Evolutionary conservation across 108 stramenopile species (phyloP).

Genomic region (Pseudonitzschia multistriata): DNA sequence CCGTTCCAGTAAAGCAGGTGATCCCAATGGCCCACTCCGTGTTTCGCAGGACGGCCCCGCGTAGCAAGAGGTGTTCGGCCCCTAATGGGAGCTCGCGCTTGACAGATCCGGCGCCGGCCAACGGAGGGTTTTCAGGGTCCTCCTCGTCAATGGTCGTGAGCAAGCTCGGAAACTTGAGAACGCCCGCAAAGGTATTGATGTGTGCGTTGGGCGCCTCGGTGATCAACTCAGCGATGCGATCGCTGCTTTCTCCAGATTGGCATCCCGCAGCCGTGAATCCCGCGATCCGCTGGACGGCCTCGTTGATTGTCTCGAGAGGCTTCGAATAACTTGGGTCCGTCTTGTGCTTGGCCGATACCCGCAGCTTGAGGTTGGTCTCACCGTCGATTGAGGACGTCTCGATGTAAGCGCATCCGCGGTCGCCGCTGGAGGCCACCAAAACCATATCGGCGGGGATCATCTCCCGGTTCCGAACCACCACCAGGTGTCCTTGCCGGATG

Average conservation of each 20-base stretch:
- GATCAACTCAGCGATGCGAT: constrained; percentile 58
- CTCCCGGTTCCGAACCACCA: constrained; percentile 89
- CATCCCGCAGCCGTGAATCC: neutral
- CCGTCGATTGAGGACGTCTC: constrained; percentile 97
- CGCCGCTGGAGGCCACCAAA: constrained; percentile 79
- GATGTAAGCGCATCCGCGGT: constrained; percentile 86
- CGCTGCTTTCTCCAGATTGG: too few species aligned
- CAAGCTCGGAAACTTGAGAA: constrained; percentile 55
- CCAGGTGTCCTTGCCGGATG: constrained; percentile 87
- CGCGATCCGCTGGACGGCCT: neutral
- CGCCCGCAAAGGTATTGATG: constrained; percentile 89
- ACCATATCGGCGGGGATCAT: constrained; percentile 94
- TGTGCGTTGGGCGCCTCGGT: constrained; percentile 89
- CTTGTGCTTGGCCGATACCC: constrained; percentile 18
- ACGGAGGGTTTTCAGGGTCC: constrained; percentile 18
- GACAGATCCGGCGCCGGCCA: neutral
- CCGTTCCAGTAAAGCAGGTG: constrained; percentile 92
- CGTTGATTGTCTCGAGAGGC: neutral
- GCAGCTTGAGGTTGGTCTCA: constrained; percentile 95
- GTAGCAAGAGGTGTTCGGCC: constrained; percentile 85
- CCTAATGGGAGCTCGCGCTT: constrained; percentile 50
- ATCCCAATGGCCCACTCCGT: constrained; percentile 95
- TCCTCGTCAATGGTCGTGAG: neutral
- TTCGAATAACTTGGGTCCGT: neutral
- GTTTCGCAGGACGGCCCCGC: constrained; percentile 93